Evolutionary conservation across 2,329 filamentous ascomycete genomes (phyloP), one percentile per base, ranked within the genome.

Genomic region (Sarocladiaceae sp.): DNA sequence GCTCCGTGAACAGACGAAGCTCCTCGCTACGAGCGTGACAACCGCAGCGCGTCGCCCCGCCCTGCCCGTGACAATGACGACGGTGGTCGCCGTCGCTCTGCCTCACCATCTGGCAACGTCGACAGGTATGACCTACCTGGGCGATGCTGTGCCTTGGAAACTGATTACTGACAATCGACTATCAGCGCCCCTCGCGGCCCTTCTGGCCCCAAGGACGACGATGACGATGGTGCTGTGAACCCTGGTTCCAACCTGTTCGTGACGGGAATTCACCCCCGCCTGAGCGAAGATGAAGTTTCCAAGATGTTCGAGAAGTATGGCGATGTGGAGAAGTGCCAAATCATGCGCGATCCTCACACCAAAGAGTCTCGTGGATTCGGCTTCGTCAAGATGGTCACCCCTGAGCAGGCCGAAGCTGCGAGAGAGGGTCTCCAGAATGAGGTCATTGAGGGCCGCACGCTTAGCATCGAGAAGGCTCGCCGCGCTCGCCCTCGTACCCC

Each of bases 271-370:
- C 89, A 97, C 65, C 93, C 93, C 47, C 86, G 87, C 58, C 79
- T 98, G 53, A 83, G 79, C 39, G 93, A 98, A 66, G 78, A 83
- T 13, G 93, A 97, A 62, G 88, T 98, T 50, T 85, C 86, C 45
- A 89, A 89, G 64, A 83, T 98, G 53, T 98, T 98, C 61, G 89
- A 96, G 71, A 98, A 97, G 70, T 97, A 97, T 60, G 93, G 93
- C 55, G 89, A 95, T 63, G 93, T 98, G 43, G 91, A 97, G 72
- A 97, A 94, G 71, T 97, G 91, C 73, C 94, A 96, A 67, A 98
- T 98, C 72, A 98, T 98, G 93, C 82, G 91, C 60, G 93, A 98
- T 62, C 93, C 93, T 50, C 93, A 98, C 68, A 94, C 88, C 60
- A 95, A 95, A 71, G 93, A 98, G 69, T 97, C 91, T 56, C 93